Evolutionary conservation across 2,329 filamentous ascomycete species (phyloP).

Genomic region (Orbilia ellipsospora): DNA sequence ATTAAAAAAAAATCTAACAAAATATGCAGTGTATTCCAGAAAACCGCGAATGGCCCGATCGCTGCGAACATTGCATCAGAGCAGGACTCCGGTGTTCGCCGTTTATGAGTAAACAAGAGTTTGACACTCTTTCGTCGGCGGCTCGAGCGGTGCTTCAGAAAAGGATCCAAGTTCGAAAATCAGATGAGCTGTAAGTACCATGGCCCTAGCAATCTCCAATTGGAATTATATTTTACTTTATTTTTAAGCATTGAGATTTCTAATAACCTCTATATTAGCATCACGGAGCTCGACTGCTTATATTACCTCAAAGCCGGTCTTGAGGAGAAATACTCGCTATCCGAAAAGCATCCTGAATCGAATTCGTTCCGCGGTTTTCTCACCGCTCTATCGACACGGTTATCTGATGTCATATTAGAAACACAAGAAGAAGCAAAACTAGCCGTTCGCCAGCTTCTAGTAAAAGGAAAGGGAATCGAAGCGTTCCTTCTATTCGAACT

Average conservation of each 20-base stretch:
- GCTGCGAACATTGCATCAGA: slow-evolving; percentile 5
- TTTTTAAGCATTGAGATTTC: too few relatives aligned
- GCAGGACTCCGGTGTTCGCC: slow-evolving; percentile 14
- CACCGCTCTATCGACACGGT: neutral
- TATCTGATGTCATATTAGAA: neutral
- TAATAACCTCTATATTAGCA: neutral
- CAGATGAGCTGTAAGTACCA: neutral
- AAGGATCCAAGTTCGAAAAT: neutral
- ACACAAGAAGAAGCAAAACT: neutral
- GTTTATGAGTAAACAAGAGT: slow-evolving; percentile 5
- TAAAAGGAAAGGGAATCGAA: neutral
- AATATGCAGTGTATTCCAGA: neutral
- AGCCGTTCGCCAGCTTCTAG: neutral
- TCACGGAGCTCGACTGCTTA: slow-evolving; percentile 19
- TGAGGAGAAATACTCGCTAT: neutral
- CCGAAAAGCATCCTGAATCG: neutral
- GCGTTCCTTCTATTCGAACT: slow-evolving; percentile 2
- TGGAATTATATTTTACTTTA: too few relatives aligned
- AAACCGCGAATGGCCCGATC: slow-evolving; percentile 15
- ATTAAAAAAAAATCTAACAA: too few relatives aligned
- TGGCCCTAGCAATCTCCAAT: too few relatives aligned
- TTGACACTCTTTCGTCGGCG: slow-evolving; percentile 1
- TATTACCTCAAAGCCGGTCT: slow-evolving; percentile 9
- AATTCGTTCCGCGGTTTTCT: neutral
- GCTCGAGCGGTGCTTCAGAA: neutral